A percentile compares a stretch with the other conserved stretches of the same genome.
phyloP scores from a whole-genome alignment of 805 yeast species.

The Saccharomycopsis capsularis region DNA sequence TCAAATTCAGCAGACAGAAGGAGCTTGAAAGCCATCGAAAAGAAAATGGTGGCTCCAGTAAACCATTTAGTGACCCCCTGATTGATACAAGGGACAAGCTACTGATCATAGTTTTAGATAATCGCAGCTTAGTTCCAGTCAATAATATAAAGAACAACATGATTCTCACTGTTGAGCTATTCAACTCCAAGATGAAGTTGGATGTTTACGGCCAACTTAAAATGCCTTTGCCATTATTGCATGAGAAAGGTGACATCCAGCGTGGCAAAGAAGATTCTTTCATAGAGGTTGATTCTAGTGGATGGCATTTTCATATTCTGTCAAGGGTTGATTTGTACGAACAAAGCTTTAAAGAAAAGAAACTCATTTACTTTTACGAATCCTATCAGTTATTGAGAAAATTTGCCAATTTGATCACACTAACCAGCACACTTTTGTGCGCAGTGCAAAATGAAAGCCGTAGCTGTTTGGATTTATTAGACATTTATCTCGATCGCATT shows the following conservation, averaged over 20 bases:
- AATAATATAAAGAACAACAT: conserved; percentile 7
- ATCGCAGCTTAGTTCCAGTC: neutral
- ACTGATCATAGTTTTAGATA: conserved; percentile 15
- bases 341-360: neutral
- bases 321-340: conserved; percentile 9
- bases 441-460: neutral
- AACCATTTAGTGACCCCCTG: neutral
- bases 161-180: conserved; percentile 16
- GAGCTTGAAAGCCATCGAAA: neutral
- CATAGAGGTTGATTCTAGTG: conserved; percentile 11
- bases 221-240: neutral
- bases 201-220: conserved; percentile 15
- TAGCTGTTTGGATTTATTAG: conserved; percentile 5
- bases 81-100: neutral
- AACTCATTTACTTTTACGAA: conserved; percentile 5
- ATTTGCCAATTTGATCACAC: conserved; percentile 3
- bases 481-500: conserved; percentile 7
- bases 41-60: neutral
- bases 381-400: conserved; percentile 1
- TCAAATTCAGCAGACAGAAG: neutral
- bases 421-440: conserved; percentile 3
- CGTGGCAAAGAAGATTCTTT: neutral
- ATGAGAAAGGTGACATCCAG: neutral
- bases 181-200: conserved; percentile 12
- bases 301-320: conserved; percentile 12